Evolutionary conservation across 2,329 filamentous ascomycete species (phyloP), one percentile per base, ranked within the genome.

Genomic region (Metarhizium guizhouense): DNA sequence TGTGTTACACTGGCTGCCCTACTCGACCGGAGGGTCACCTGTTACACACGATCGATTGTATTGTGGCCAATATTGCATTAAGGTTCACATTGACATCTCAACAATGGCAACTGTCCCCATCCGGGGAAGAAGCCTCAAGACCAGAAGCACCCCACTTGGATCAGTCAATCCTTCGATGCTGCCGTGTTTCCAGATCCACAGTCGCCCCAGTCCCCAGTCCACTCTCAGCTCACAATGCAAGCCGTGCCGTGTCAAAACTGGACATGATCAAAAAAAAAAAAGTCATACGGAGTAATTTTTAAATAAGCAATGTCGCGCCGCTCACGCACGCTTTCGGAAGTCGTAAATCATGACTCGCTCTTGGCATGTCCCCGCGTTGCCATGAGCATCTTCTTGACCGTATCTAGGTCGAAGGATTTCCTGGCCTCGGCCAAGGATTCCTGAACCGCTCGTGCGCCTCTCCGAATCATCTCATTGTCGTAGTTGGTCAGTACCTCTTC

Each of bases 381-480:
- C 70, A 71, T 70, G 11, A 70, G 57, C 67, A 70, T 72, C 18
- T 66, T 62, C 47, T 59, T 51, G 7, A 70, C 59, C 4, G 56
- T 66, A 7, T 65, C 58, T 8, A 61, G 42, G 47, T 69, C 62
- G 29, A 72, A 62, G 4, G 67, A 58, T 32, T 65, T 60, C 47
- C 67, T 62, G 0, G 67, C 68, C 55, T 71, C 69, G 18, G 65
- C 57, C 7, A 72, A 55, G 2, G 69, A 65, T 57, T 73, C 65
- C 16, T 59, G 57, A 34, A 72, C 69, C 0, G 70, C 72, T 13
- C 63, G 63, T 7, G 59, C 62, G 2, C 71, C 71, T 29, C 72
- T 59, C 47, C 62, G 60, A 11, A 70, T 56, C 51, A 72, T 62
- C 32, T 72, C 68, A 1, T 58, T 64, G 30, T 69, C 65, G 29